Evolutionary conservation across 306 rosid genomes (phyloP), one percentile per base, ranked within the genome.

Genomic region (Castanopsis chinensis): DNA sequence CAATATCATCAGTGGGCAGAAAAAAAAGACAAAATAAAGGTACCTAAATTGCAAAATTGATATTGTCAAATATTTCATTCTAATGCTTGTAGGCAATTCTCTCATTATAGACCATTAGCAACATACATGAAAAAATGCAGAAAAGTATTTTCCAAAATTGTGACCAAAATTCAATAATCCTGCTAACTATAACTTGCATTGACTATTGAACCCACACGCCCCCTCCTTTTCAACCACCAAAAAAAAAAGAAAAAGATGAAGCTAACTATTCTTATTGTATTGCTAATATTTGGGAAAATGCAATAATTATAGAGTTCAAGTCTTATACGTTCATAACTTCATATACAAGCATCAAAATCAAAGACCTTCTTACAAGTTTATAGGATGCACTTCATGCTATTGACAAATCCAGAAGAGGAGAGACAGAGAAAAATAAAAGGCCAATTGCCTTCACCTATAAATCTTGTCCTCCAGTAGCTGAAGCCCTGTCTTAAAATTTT

Each of bases 391-490:
- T 63, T 67, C 72, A 33, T 23, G 72, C 25, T 19, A 67, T 4
- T 21, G 14, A 65, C 28, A 77, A 69, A 67, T 21, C 55, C 41
- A 56, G 20, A 71, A 72, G 33, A 55, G 1, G 69, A 70, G 61
- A 79, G n/a, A 21, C 72, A 68, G 13, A 33, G 53, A 76, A 73
- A 77, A 69, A 52, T 55, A 37, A 81, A 79, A 27, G 57, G 82
- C 57, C 53, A 87, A 32, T 53, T 30, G 30, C 76, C 35, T 69
- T 88, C 72, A 92, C 98, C 98, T 86, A 82, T 90, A 91, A 55
- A 95, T 87, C 80, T 97, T 89, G 76, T 95, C 99, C 88, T 95
- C 98, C 80, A 95, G 90, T 28, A 95, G 89, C 86, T 92, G 98
- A 86, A 92, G 93, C 77, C 99, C 99, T 18, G 88, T 75, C 83